Evolutionary conservation across 257 asterid genomes (phyloP).

Genomic region (Lantana camara): DNA sequence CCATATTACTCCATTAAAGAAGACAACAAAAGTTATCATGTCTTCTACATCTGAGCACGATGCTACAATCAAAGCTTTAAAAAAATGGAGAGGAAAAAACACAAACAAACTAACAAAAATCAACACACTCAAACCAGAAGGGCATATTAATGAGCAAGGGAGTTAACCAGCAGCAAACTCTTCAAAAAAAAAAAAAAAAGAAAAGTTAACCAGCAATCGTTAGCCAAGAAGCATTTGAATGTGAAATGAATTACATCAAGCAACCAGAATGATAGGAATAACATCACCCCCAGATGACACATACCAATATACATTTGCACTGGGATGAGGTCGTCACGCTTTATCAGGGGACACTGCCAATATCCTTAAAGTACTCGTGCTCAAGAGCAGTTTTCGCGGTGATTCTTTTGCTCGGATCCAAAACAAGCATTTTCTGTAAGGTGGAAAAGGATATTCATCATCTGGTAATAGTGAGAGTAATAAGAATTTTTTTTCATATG

Average conservation of each 20-base stretch:
- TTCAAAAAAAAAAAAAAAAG: too few species aligned
- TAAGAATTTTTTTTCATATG: background rate
- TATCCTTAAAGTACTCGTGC: constrained; percentile 90
- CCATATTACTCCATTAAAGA: constrained; percentile 37
- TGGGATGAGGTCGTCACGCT: constrained; percentile 29
- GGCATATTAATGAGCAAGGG: constrained; percentile 36
- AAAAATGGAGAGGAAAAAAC: constrained; percentile 21
- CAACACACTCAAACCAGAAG: constrained; percentile 41
- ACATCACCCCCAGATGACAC: constrained; percentile 38
- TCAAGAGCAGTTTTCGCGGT: constrained; percentile 89
- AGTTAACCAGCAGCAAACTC: too few species aligned
- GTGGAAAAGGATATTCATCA: constrained; percentile 20
- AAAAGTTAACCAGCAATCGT: constrained; percentile 29
- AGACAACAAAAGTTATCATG: constrained; percentile 28
- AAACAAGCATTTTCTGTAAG: constrained; percentile 64
- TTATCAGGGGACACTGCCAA: constrained; percentile 60
- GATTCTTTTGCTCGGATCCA: constrained; percentile 93
- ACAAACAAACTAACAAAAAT: background rate
- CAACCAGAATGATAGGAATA: constrained; percentile 32
- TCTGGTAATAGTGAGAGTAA: background rate
- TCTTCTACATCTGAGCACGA: constrained; percentile 40
- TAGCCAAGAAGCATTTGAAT: constrained; percentile 32
- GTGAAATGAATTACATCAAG: constrained; percentile 34
- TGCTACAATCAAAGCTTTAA: constrained; percentile 33
- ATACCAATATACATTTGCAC: constrained; percentile 63